Percentiles rank a stretch among this genome's conserved stretches.
phyloP scores from a whole-genome alignment of 148 eudicot genomes.

The Tetragonia tetragonoides region DNA sequence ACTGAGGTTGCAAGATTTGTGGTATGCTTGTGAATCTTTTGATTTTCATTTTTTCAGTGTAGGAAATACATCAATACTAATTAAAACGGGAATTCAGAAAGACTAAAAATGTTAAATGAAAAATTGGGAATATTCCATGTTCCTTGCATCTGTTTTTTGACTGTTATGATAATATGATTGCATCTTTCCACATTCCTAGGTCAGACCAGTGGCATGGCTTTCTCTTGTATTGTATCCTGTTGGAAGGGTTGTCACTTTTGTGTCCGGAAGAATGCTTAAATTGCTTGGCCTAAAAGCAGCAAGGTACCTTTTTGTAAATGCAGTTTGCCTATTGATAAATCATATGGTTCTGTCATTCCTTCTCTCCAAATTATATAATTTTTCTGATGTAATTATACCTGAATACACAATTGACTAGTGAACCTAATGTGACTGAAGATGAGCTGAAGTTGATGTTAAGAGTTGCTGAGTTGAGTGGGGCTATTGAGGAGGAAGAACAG shows the following conservation, averaged over 20 bases:
- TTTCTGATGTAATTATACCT: background rate
- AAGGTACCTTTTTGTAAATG: constrained; percentile 4
- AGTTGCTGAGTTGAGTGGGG: constrained; percentile 18
- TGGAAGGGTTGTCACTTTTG: constrained; percentile 18
- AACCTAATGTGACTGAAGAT: constrained; percentile 21
- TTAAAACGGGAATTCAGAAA: background rate
- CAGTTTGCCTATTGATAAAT: background rate
- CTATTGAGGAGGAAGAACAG: constrained; percentile 21
- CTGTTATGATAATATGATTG: background rate
- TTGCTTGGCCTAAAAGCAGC: constrained; percentile 12
- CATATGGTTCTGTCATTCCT: background rate
- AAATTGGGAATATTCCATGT: background rate
- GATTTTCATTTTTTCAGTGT: background rate
- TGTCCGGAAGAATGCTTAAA: constrained; percentile 16
- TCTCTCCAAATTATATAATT: background rate
- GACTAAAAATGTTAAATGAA: too few relatives aligned
- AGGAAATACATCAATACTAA: background rate
- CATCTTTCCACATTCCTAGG: background rate
- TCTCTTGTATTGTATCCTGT: constrained; percentile 19
- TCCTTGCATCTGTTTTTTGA: background rate
- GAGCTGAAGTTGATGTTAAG: constrained; percentile 18
- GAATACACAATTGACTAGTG: constrained; percentile 1
- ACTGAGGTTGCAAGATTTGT: constrained; percentile 19
- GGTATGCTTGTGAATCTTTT: background rate
- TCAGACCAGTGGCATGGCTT: constrained; percentile 21